Conservation (phyloP, 768 basidiomycete species). For the Agrocybe pediades region DNA sequence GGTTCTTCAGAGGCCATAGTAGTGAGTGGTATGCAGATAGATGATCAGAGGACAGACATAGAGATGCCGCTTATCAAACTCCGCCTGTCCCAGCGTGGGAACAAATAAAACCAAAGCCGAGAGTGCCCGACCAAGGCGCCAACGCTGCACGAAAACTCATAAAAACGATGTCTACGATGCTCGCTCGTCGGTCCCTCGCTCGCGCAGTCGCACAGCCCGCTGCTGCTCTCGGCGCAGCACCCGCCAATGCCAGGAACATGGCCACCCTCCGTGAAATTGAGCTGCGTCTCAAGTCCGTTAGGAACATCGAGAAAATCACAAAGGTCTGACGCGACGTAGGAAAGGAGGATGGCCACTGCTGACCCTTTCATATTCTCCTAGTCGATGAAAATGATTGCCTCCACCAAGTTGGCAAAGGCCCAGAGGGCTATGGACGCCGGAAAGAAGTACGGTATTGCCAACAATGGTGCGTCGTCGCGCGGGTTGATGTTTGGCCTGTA, state of each 20-base stretch:
- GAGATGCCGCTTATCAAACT: slow-evolving; percentile 20
- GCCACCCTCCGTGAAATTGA: slow-evolving; percentile 98
- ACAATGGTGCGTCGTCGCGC: slow-evolving; percentile 63
- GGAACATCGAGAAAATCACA: slow-evolving; percentile 99
- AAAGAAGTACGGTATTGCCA: slow-evolving; percentile 91
- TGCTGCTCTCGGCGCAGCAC: slow-evolving; percentile 41
- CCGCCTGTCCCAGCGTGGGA: slow-evolving; percentile 30
- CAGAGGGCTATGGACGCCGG: slow-evolving; percentile 91
- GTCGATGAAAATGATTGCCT: slow-evolving; percentile 99
- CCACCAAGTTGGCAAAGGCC: slow-evolving; percentile 94
- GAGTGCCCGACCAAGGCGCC: slow-evolving; percentile 37
- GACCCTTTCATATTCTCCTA: slow-evolving; percentile 31
- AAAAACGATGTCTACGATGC: slow-evolving; percentile 33
- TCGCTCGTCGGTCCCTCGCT: slow-evolving; percentile 48
- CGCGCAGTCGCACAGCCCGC: slow-evolving; percentile 38
- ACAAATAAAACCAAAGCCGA: slow-evolving; percentile 36
- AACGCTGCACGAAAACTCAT: slow-evolving; percentile 27
- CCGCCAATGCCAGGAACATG: slow-evolving; percentile 77
- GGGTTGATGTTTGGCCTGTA: slow-evolving; percentile 9
- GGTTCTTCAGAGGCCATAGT: slow-evolving; percentile 71
- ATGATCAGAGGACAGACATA: not conserved
- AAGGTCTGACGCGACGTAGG: slow-evolving; percentile 60
- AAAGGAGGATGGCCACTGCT: not conserved
- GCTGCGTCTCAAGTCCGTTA: slow-evolving; percentile 92
- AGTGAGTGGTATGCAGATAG: slow-evolving; percentile 1